Percentiles rank a stretch among this genome's conserved stretches.
These are phyloP conservation scores for Fusarium annulatum DNA, from an alignment of 2,329 filamentous ascomycete genomes.

Conservation along the genomic window DNA sequence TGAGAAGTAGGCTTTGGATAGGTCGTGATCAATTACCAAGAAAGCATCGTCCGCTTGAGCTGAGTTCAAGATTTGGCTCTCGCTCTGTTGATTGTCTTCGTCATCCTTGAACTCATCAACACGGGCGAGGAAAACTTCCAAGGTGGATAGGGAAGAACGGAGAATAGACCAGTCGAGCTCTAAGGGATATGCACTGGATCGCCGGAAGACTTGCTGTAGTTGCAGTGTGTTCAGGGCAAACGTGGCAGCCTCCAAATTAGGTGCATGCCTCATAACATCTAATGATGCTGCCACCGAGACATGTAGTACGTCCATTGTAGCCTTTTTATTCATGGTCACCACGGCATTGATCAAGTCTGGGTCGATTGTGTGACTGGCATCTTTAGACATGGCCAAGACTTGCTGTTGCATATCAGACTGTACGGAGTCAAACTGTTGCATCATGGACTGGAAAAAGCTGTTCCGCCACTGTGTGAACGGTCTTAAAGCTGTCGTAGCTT, in stretches of 20 bases:
- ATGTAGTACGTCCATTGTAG: conserved; percentile 64
- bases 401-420: conserved; percentile 68
- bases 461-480: conserved; percentile 62
- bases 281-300: conserved; percentile 61
- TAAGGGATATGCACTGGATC: conserved; percentile 56
- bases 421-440: conserved; percentile 68
- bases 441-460: conserved; percentile 65
- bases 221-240: conserved; percentile 63
- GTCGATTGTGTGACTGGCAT: conserved; percentile 56
- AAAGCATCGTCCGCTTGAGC: conserved; percentile 60
- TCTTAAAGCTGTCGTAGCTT: conserved; percentile 61
- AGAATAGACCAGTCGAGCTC: conserved; percentile 63
- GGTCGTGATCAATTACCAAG: conserved; percentile 59
- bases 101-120: conserved; percentile 56
- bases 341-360: conserved; percentile 61
- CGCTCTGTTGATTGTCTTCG: conserved; percentile 53
- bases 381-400: conserved; percentile 60
- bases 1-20: conserved; percentile 60
- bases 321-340: conserved; percentile 63
- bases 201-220: conserved; percentile 62
- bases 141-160: conserved; percentile 56
- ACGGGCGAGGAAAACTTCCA: conserved; percentile 59
- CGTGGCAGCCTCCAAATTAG: conserved; percentile 59
- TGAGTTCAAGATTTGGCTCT: conserved; percentile 53
- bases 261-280: conserved; percentile 61